Evolutionary conservation across 345 rosid genomes (phyloP).

Genomic region (Euclidium syriacum): DNA sequence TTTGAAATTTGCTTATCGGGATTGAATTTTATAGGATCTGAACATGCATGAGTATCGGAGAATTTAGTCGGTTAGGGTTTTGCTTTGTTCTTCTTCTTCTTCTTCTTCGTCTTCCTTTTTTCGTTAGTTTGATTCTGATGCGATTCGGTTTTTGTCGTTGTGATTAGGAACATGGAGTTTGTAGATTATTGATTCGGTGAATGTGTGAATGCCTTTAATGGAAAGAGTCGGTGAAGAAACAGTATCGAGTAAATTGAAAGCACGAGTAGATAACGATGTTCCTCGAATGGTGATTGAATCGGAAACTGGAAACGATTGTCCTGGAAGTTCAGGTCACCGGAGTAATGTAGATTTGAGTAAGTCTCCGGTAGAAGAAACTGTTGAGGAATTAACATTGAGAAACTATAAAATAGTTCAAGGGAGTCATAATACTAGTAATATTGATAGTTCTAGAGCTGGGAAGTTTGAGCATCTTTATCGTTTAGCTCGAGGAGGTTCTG

Average conservation of each 20-base stretch:
- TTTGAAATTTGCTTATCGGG: not conserved
- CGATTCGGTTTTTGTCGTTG: not conserved
- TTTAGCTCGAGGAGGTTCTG: conserved; percentile 24
- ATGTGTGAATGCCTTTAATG: conserved; percentile 28
- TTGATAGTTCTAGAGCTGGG: conserved; percentile 26
- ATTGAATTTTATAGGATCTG: not conserved
- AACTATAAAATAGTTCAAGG: conserved; percentile 36
- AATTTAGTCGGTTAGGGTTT: not conserved
- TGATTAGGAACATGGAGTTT: conserved; percentile 20
- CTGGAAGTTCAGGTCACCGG: conserved; percentile 30
- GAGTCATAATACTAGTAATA: not conserved
- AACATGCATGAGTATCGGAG: conserved; percentile 1
- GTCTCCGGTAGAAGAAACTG: conserved; percentile 29
- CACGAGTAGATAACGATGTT: conserved; percentile 29
- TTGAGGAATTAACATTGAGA: conserved; percentile 42
- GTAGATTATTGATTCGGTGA: conserved; percentile 15
- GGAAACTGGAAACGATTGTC: conserved; percentile 30
- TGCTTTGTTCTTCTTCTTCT: not conserved
- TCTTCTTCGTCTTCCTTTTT: not conserved
- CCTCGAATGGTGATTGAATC: conserved; percentile 34
- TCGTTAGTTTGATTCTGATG: conserved; percentile 16
- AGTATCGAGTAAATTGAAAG: conserved; percentile 30
- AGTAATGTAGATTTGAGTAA: conserved; percentile 16
- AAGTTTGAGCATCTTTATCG: conserved; percentile 34
- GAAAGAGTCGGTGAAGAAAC: conserved; percentile 42